Evolutionary conservation across 495 filamentous ascomycete species (phyloP).

Genomic region (Staphylotrichum longicolle): DNA sequence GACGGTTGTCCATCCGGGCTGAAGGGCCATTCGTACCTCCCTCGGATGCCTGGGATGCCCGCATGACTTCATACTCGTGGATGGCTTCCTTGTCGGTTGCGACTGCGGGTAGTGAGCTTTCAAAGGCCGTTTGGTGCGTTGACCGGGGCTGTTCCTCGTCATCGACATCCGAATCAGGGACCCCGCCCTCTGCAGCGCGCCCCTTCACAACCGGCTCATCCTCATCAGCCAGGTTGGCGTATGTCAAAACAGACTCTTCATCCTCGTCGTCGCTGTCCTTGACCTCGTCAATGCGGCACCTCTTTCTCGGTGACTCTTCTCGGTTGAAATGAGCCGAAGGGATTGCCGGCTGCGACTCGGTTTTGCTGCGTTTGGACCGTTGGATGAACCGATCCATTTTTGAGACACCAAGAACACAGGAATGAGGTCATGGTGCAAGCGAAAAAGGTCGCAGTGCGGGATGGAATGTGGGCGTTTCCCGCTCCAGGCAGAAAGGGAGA

Average conservation of each 20-base stretch:
- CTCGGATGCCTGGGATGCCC: slow-evolving; percentile 40
- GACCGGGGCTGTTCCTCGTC: slow-evolving; percentile 31
- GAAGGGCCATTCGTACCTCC: slow-evolving; percentile 42
- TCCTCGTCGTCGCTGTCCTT: slow-evolving; percentile 31
- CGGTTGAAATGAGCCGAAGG: not conserved
- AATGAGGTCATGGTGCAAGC: not conserved
- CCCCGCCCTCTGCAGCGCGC: not conserved
- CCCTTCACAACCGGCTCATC: slow-evolving; percentile 2
- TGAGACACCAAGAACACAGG: not conserved
- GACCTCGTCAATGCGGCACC: slow-evolving; percentile 31
- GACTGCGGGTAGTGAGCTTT: slow-evolving; percentile 69
- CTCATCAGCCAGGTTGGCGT: not conserved
- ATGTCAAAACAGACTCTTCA: slow-evolving; percentile 5
- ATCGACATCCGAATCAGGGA: slow-evolving; percentile 26
- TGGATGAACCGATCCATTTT: slow-evolving; percentile 37
- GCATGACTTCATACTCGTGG: slow-evolving; percentile 69
- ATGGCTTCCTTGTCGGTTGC: slow-evolving; percentile 69
- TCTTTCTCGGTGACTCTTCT: slow-evolving; percentile 37
- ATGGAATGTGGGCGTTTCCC: too few relatives aligned
- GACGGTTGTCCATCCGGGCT: slow-evolving; percentile 37
- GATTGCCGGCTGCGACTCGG: slow-evolving; percentile 2
- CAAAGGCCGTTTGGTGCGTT: slow-evolving; percentile 61
- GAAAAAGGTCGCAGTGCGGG: too few relatives aligned
- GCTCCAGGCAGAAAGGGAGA: slow-evolving; percentile 13
- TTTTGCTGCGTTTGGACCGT: slow-evolving; percentile 18